Evolutionary conservation across 2,329 filamentous ascomycete species (phyloP), one percentile per base, ranked within the genome.

Genomic region (Aureobasidium vineae): DNA sequence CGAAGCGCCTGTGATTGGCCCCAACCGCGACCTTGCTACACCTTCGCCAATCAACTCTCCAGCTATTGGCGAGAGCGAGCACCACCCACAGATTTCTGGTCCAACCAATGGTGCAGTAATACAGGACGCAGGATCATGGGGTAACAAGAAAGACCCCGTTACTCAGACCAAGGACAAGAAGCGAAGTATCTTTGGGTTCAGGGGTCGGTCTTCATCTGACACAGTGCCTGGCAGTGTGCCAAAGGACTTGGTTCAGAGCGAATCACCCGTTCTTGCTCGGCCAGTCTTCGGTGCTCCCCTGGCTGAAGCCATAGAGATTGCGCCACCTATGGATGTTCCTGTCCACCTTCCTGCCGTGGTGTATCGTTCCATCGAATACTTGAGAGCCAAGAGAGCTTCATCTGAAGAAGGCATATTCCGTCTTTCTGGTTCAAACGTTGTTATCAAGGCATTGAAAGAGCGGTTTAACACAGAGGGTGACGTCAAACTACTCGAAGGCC

Each of bases 401-500:
- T 83, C 83, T 6, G 95, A 99, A 76, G 95, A 99, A 77, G 95
- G 95, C 50, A 97, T 99, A 49, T 99, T 99, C 83, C 88, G 95
- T 61, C 83, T 99, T 49, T 98, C 93, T 76, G 95, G 95, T n/a
- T 98, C 94, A 0, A 98, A 97, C 74, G 86, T 96, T 65, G 89
- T 97, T 59, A 96, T 99, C 79, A 96, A 94, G 77, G 87, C 87
- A 66, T 84, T 99, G 50, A 90, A 90, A 68, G 94, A 98, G 75
- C 88, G 93, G 2, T 99, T 99, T 81, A 97, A 99, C 77, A 87
- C 79, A 4, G 93, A 99, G 80, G 90, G 93, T 53, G 95, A 99
- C 74, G 85, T 99, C 70, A 92, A 97, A 75, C 83, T 99, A 61
- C 77, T 97, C 31, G 70, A 69, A 13, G 93, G 90, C 59, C 88